Base-by-base conservation (phyloP, 2,329 filamentous ascomycete genomes). In the Thyridium curvatum region DNA sequence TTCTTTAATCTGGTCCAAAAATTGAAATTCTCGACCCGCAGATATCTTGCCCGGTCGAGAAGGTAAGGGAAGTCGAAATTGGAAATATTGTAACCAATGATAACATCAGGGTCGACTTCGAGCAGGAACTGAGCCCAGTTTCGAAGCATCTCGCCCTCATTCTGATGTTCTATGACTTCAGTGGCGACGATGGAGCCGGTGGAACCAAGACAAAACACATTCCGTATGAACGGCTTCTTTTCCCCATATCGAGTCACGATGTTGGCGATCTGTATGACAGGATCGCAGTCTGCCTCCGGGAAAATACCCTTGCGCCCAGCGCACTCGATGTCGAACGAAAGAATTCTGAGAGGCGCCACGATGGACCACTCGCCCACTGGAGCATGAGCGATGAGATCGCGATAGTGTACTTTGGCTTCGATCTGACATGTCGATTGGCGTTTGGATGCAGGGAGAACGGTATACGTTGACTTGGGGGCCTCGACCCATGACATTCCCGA, bases 51-150 rank as follows among this genome's bases (percentile, higher is more conserved):
- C 33, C 93, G 79, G 40, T 95, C 86, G 9, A 98, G 72, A 0
- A 98, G 76, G 56, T 98, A 98, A 0, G 91, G 91, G 47, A 98
- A 97, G 68, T 98, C 93, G 63, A 98, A 98, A 65, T 98, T 98
- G 56, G 86, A 71, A 65, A 94, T 98, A 61, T 98, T 98, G 80
- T 98, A 98, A 34, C 93, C 93, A 39, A 94, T 98, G 54, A 98
- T 95, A 47, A 98, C 85, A 64, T 98, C 93, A 1, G 93, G 91
- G 49, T 98, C 93, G 2, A 93, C 88, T 52, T 87, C 80, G 50
- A 94, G 74, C 13, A 98, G 62, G 48, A 98, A 98, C 43, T 94
- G 76, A 53, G 85, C 82, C 93, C 93, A 98, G 32, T 82, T 79
- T 63, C 83, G 80, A 13, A 98, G 71, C 90, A 98, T 93, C 44